These are phyloP conservation scores for Solanum lycopersicoides DNA, from an alignment of 257 asterid species.

Conservation along the genomic window DNA sequence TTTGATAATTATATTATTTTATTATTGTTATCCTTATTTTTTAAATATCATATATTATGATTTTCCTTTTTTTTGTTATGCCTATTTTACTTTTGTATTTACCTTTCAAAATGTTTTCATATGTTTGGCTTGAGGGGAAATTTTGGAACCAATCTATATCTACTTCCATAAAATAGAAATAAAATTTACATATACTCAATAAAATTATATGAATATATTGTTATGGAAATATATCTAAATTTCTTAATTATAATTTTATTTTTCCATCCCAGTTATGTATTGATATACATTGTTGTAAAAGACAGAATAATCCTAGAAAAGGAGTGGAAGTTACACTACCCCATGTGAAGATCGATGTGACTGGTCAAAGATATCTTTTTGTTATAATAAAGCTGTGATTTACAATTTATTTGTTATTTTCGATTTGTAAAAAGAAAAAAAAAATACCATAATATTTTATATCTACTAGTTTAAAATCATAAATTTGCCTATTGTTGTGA, in stretches of 20 bases:
- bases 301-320: background rate
- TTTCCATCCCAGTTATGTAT: background rate
- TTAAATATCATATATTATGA: too few relatives aligned
- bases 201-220: accelerated
- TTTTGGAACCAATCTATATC: background rate
- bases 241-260: background rate
- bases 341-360: background rate
- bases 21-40: background rate
- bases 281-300: background rate
- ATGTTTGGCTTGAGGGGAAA: background rate
- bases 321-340: background rate
- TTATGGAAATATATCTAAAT: background rate
- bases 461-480: background rate
- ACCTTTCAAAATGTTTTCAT: background rate
- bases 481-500: background rate
- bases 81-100: background rate
- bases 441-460: background rate
- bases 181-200: accelerated
- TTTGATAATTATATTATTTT: background rate
- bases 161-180: background rate
- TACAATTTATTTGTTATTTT: background rate
- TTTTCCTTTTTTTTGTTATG: background rate
- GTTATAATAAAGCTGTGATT: background rate
- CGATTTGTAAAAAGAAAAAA: background rate
- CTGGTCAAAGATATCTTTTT: background rate